Evolutionary conservation across 768 basidiomycete genomes (phyloP).

Genomic region (Pholiota molesta): DNA sequence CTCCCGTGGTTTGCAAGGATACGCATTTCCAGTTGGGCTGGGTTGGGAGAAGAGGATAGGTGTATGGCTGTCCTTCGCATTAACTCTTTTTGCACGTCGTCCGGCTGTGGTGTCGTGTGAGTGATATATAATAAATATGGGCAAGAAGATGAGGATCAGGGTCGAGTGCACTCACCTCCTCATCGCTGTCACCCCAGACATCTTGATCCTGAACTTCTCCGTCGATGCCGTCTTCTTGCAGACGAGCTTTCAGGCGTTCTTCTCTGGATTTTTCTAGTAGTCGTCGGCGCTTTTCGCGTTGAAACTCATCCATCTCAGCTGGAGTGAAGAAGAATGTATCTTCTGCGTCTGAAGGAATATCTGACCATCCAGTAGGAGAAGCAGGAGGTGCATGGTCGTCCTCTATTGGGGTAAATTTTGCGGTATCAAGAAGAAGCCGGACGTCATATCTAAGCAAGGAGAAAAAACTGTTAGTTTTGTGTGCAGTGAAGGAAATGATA

Average conservation of each 20-base stretch:
- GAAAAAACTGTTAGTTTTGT: slow-evolving; percentile 1
- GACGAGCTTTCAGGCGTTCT: slow-evolving; percentile 65
- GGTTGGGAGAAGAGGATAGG: slow-evolving; percentile 70
- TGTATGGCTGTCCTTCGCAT: slow-evolving; percentile 79
- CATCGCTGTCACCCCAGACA: slow-evolving; percentile 69
- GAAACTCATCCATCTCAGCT: slow-evolving; percentile 67
- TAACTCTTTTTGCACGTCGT: slow-evolving; percentile 58
- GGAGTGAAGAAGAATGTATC: slow-evolving; percentile 82
- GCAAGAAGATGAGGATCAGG: neutral
- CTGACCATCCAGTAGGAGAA: slow-evolving; percentile 76
- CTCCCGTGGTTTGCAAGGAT: slow-evolving; percentile 85
- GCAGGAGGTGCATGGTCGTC: slow-evolving; percentile 23
- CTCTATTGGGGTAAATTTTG: slow-evolving; percentile 25
- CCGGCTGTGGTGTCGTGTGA: slow-evolving; percentile 45
- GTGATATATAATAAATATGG: neutral
- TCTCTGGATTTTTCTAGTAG: slow-evolving; percentile 61
- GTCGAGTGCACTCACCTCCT: slow-evolving; percentile 51
- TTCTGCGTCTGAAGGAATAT: slow-evolving; percentile 84
- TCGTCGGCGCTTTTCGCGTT: slow-evolving; percentile 66
- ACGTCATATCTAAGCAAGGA: slow-evolving; percentile 75
- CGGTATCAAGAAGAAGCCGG: slow-evolving; percentile 68
- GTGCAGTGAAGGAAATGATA: neutral
- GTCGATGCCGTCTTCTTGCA: slow-evolving; percentile 44
- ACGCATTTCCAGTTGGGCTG: slow-evolving; percentile 83
- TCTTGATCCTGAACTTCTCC: slow-evolving; percentile 38